phyloP scores from a whole-genome alignment of 75 land plant genomes.

The Isoetes taiwanensis region DNA sequence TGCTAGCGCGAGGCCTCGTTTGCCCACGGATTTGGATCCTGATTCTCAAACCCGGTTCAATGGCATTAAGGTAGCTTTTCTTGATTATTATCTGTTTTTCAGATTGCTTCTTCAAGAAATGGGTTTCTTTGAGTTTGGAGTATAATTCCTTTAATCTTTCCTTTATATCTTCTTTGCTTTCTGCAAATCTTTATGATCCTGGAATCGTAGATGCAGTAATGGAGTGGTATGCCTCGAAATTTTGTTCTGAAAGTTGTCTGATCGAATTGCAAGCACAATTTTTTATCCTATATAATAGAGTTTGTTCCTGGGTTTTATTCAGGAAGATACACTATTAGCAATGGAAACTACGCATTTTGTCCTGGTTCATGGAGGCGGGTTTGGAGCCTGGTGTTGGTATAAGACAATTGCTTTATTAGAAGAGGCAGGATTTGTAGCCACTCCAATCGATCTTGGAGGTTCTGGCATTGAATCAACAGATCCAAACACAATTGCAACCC shows the following conservation, averaged over 20 bases:
- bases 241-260: neutral
- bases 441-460: slow-evolving; percentile 65
- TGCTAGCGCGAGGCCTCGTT: neutral
- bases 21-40: neutral
- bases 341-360: slow-evolving; percentile 71
- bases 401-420: slow-evolving; percentile 80
- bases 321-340: slow-evolving; percentile 35
- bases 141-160: no score
- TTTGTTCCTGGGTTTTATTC: neutral
- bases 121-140: no score
- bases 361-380: slow-evolving; percentile 94
- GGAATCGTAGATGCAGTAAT: neutral
- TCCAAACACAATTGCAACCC: slow-evolving; percentile 46
- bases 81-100: no score
- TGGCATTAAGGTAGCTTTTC: neutral
- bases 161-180: neutral
- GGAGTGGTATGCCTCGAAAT: neutral
- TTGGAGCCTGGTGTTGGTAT: slow-evolving; percentile 99
- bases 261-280: neutral
- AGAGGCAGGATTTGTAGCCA: slow-evolving; percentile 52
- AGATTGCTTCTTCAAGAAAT: no score
- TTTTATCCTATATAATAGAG: neutral
- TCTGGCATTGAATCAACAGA: slow-evolving; percentile 69
- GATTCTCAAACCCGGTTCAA: neutral
- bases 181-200: neutral